phyloP scores from a whole-genome alignment of 2,329 filamentous ascomycete genomes.

The Massarina eburnea region DNA sequence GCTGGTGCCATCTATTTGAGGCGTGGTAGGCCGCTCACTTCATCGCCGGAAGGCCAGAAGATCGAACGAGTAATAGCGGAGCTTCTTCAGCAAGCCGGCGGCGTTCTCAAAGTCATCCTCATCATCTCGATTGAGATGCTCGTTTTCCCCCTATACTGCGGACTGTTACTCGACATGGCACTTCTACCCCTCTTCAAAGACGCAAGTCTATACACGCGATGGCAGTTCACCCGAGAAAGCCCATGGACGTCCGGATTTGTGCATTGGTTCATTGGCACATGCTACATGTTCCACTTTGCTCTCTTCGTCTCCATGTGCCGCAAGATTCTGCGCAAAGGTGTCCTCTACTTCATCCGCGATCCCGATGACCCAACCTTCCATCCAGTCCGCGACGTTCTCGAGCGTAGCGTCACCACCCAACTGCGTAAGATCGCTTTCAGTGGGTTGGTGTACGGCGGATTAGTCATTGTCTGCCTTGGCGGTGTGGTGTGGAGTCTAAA shows the following conservation, averaged over 20 bases:
- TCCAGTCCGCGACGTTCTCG: constrained; percentile 92
- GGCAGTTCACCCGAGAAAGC: constrained; percentile 75
- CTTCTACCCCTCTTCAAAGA: constrained; percentile 85
- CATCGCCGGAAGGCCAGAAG: constrained; percentile 55
- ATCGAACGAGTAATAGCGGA: constrained; percentile 79
- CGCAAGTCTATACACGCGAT: constrained; percentile 73
- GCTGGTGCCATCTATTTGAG: constrained; percentile 78
- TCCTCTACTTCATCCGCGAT: constrained; percentile 96
- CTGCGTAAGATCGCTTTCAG: constrained; percentile 95
- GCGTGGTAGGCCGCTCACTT: constrained; percentile 68
- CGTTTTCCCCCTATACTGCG: constrained; percentile 93
- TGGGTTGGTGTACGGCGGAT: constrained; percentile 88
- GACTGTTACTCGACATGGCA: constrained; percentile 83
- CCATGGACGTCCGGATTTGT: constrained; percentile 93
- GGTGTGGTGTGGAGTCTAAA: constrained; percentile 93
- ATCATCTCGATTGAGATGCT: constrained; percentile 99
- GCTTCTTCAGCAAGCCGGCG: constrained; percentile 85
- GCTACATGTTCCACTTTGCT: constrained; percentile 99
- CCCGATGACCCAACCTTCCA: constrained; percentile 98
- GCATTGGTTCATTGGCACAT: constrained; percentile 98
- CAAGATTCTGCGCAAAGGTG: constrained; percentile 93
- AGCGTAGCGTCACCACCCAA: constrained; percentile 88
- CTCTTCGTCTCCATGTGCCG: constrained; percentile 98
- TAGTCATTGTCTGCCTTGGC: constrained; percentile 90
- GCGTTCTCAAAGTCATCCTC: constrained; percentile 94